Conservation (phyloP, 805 yeast genomes). For the Yarrowia divulgata region DNA sequence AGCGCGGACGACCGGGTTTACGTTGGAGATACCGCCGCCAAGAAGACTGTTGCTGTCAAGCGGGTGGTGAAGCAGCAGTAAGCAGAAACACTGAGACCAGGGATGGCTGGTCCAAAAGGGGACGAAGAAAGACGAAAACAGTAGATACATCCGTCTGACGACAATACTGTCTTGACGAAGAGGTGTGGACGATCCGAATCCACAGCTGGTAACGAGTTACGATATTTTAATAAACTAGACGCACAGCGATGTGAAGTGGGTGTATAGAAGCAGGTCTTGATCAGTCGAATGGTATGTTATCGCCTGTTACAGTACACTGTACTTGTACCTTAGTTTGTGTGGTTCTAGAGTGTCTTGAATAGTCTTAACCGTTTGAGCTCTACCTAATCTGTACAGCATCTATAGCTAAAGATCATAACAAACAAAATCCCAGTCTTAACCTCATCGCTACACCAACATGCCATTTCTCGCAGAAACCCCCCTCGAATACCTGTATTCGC, state of each 20-base stretch:
- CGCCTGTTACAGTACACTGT: too few species aligned
- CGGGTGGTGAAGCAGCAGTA: neutral
- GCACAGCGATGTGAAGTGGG: neutral
- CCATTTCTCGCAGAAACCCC: too few species aligned
- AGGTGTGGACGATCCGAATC: neutral
- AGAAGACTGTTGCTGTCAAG: slow-evolving; percentile 13
- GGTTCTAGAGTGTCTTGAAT: too few species aligned
- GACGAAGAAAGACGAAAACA: slow-evolving; percentile 11
- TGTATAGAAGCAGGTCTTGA: too few species aligned
- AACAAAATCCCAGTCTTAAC: neutral
- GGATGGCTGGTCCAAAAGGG: neutral
- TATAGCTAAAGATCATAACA: neutral
- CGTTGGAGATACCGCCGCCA: slow-evolving; percentile 44
- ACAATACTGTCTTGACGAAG: neutral
- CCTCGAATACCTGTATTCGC: neutral
- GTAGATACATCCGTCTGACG: slow-evolving; percentile 22
- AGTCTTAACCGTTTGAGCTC: too few species aligned
- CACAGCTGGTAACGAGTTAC: slow-evolving; percentile 18
- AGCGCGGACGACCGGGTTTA: slow-evolving; percentile 74
- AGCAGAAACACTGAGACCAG: too few species aligned
- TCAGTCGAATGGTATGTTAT: too few species aligned
- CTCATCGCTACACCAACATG: neutral
- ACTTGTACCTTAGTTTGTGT: too few species aligned
- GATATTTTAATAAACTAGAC: slow-evolving; percentile 11
- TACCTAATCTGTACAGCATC: too few species aligned